Conservation (phyloP, 345 rosid species). For the Bruguiera gymnorhiza region DNA sequence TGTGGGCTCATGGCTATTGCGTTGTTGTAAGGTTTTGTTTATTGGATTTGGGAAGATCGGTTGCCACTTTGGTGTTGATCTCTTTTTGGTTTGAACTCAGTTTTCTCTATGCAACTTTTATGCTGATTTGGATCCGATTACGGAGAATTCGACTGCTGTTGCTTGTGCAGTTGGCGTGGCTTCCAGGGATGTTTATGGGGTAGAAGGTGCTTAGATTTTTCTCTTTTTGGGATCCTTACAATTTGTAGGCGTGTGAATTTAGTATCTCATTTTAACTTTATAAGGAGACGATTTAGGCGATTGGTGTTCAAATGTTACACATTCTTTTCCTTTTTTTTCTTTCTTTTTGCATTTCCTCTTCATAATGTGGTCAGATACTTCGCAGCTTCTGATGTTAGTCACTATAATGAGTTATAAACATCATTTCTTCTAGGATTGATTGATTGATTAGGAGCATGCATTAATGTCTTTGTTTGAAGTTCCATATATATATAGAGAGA, state of each 20-base stretch:
- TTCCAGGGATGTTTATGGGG: not conserved
- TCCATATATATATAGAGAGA: no score
- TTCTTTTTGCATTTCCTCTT: not conserved
- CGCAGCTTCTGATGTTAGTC: not conserved
- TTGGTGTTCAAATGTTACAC: not conserved
- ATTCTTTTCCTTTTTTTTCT: not conserved
- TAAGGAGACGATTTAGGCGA: not conserved
- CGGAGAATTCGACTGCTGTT: not conserved
- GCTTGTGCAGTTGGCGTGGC: not conserved
- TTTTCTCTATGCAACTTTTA: not conserved
- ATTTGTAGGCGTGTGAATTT: no score
- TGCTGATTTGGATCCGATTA: not conserved
- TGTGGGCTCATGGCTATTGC: no score
- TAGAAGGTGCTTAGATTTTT: no score
- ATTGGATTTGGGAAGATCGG: no score
- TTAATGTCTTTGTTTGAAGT: no score
- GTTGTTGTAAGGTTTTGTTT: not conserved
- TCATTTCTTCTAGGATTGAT: not conserved
- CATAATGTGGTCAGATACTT: not conserved
- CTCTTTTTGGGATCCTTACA: not conserved
- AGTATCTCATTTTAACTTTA: no score
- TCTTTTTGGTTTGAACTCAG: not conserved
- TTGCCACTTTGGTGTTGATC: not conserved
- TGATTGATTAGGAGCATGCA: not conserved
- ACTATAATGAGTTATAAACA: not conserved